Base-by-base conservation (phyloP, 192 early-diverging fungal genomes). In the Anaeromyces robustus region DNA sequence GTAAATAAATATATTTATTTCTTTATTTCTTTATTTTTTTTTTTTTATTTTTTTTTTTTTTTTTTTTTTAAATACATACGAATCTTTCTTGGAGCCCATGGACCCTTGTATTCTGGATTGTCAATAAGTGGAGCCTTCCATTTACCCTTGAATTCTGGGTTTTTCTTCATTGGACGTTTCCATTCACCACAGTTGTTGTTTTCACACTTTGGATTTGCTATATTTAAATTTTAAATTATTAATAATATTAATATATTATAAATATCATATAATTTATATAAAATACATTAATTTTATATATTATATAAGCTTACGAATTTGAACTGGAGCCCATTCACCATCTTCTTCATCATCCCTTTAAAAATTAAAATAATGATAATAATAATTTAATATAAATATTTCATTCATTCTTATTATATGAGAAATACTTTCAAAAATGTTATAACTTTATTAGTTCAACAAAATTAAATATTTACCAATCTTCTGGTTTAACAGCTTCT, bases 131-230 rank as follows among this genome's bases (percentile, higher is more conserved):
- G 94, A 29, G 95, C 85, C 32, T 83, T 85, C 96, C 96, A 96
- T 85, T 95, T 93, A 83, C 95, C 95, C 86, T 95, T 95, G 91
- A 96, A 98, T 30, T 88, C 91, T 77, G 96, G 96, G 89, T 99
- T 98, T 80, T 89, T 87, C 83, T 95, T 97, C 85, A 86, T 86
- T 77, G 93, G 93, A 78, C 92, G 86, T 81, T 85, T 87, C 96
- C 96, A 99, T 84, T 89, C 86, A 30, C 96, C 96, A 83, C 96
- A 97, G 32, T 81, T 81, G 14, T 77, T 77, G 43, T 19, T 81
- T 39, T 81, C 80, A 39, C 80, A 81, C 29, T 30, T 30, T 29
- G 80, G 80, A 79, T 81, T 81, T 31, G 80, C 80, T 81, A 34
- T 30, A 14, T 39, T 39, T 14, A 7, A 34, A 7, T 34, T n/a